A percentile compares a stretch with the other conserved stretches of the same genome.
These are phyloP conservation scores for Candida peoriensis DNA, from an alignment of 805 yeast species.

Conservation along the genomic window DNA sequence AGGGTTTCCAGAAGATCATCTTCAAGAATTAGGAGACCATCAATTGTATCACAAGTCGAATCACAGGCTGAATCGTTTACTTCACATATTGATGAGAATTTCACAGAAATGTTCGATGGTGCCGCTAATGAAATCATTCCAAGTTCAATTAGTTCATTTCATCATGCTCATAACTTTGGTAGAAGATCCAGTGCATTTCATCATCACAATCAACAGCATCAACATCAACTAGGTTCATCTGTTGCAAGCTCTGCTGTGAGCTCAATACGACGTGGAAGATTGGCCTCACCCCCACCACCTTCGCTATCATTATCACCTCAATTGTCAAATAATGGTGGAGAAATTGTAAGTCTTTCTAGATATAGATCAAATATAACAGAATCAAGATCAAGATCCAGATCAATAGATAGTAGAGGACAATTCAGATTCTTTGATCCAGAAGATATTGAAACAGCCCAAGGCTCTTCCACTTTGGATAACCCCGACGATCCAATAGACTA, in stretches of 20 bases:
- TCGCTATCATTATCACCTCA: slow-evolving; percentile 3
- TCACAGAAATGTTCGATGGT: slow-evolving; percentile 70
- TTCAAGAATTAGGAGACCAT: slow-evolving; percentile 27
- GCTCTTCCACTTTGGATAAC: slow-evolving; percentile 71
- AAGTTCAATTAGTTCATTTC: slow-evolving; percentile 71
- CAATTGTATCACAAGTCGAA: slow-evolving; percentile 25
- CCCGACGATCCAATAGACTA: slow-evolving; percentile 53
- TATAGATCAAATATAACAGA: slow-evolving; percentile 18
- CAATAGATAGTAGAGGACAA: slow-evolving; percentile 31
- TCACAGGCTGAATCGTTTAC: slow-evolving; percentile 15
- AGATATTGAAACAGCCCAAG: slow-evolving; percentile 83
- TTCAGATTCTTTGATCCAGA: slow-evolving; percentile 82
- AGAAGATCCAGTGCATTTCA: slow-evolving; percentile 12
- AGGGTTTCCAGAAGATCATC: slow-evolving; percentile 18
- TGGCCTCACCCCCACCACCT: background rate
- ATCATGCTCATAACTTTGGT: slow-evolving; percentile 53
- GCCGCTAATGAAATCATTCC: slow-evolving; percentile 75
- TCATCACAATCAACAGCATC: too few species aligned
- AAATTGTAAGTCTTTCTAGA: slow-evolving; percentile 17
- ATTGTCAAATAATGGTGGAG: slow-evolving; percentile 9
- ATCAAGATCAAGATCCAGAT: slow-evolving; percentile 31
- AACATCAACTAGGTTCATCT: slow-evolving; percentile 9
- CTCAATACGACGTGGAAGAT: slow-evolving; percentile 24
- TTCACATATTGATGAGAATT: slow-evolving; percentile 47
- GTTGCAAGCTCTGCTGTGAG: slow-evolving; percentile 23